These are phyloP conservation scores for Dorcoceras hygrometricum DNA, from an alignment of 257 asterid genomes.

Conservation along the genomic window DNA sequence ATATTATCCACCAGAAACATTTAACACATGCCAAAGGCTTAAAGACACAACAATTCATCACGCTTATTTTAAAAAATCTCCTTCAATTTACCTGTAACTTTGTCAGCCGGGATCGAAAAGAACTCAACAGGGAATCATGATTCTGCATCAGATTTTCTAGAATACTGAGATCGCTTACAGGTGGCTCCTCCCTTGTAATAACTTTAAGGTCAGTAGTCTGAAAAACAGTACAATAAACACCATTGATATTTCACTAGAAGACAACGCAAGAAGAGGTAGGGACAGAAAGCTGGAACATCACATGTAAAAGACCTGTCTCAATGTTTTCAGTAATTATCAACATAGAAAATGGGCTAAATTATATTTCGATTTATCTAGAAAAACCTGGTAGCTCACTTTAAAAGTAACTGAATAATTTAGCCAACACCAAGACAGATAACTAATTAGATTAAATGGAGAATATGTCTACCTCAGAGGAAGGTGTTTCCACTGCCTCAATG, in stretches of 20 bases:
- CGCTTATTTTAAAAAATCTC: neutral
- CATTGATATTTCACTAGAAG: slow-evolving; percentile 18
- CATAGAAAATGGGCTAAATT: neutral
- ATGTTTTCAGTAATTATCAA: neutral
- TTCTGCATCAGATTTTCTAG: slow-evolving; percentile 65
- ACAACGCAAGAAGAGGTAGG: neutral
- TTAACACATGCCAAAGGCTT: neutral
- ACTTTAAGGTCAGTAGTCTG: slow-evolving; percentile 32
- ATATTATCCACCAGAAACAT: slow-evolving; percentile 1
- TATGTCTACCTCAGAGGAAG: slow-evolving; percentile 34
- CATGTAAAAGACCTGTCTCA: neutral
- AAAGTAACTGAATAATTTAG: slow-evolving; percentile 11
- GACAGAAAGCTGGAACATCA: neutral
- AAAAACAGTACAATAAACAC: slow-evolving; percentile 22
- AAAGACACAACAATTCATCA: slow-evolving; percentile 9
- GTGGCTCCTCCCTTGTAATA: slow-evolving; percentile 37
- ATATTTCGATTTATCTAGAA: too few relatives aligned
- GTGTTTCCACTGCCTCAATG: slow-evolving; percentile 36
- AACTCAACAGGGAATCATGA: slow-evolving; percentile 77
- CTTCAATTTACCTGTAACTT: slow-evolving; percentile 72
- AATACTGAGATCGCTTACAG: slow-evolving; percentile 39
- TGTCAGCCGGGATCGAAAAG: slow-evolving; percentile 78
- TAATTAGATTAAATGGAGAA: neutral
- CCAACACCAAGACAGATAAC: neutral
- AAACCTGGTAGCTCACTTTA: slow-evolving; percentile 3